Evolutionary conservation across 306 rosid genomes (phyloP).

Genomic region (Acacia crassicarpa): DNA sequence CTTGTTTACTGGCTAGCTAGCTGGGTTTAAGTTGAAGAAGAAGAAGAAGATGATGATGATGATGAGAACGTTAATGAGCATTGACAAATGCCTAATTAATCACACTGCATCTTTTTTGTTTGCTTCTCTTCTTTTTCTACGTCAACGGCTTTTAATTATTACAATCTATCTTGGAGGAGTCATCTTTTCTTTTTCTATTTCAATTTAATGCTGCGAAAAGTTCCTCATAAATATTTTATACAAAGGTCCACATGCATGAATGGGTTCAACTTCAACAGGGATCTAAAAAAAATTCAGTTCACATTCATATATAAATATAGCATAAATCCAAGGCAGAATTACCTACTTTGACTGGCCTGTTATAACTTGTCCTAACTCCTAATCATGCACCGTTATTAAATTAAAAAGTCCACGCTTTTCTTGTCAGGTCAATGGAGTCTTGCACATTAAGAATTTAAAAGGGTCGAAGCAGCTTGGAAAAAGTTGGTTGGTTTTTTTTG

Average conservation of each 20-base stretch:
- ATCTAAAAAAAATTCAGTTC: not conserved
- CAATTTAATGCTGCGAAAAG: not conserved
- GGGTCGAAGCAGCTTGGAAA: not conserved
- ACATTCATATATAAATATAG: not conserved
- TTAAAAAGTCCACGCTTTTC: not conserved
- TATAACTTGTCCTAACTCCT: slow-evolving; percentile 11
- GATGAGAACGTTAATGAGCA: not conserved
- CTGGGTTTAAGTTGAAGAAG: not conserved
- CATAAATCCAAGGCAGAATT: not conserved
- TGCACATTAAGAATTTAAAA: not conserved
- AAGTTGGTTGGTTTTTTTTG: not conserved
- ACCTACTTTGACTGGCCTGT: slow-evolving; percentile 22
- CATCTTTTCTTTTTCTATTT: not conserved
- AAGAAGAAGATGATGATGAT: not conserved
- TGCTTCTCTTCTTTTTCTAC: not conserved
- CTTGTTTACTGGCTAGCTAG: not conserved
- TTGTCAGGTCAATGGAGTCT: not conserved
- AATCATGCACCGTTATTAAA: slow-evolving; percentile 7
- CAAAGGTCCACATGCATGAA: not conserved
- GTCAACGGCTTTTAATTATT: slow-evolving; percentile 23
- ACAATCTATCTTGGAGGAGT: not conserved
- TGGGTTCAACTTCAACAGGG: not conserved
- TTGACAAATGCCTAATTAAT: not conserved
- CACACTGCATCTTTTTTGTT: slow-evolving; percentile 6
- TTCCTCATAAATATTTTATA: not conserved